A percentile compares a stretch with the other conserved stretches of the same genome.
These are phyloP conservation scores for Pythium rhizo-oryzae DNA, from an alignment of 352 stramenopile species.

Conservation along the genomic window DNA sequence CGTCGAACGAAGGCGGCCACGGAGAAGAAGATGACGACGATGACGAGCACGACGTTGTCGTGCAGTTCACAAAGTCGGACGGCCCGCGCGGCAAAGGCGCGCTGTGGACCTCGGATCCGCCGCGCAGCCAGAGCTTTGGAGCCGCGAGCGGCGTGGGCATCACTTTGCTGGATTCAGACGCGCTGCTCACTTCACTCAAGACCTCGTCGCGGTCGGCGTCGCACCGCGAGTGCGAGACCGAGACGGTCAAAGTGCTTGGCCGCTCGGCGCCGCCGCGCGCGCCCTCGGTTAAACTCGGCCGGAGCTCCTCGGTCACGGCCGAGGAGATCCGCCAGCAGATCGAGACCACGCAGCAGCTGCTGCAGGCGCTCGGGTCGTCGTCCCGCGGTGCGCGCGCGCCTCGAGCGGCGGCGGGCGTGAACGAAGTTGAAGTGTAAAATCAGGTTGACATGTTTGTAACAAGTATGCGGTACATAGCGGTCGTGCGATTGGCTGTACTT, in stretches of 20 bases:
- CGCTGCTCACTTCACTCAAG: conserved; percentile 1
- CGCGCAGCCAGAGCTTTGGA: background rate
- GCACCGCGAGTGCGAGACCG: conserved; percentile 5
- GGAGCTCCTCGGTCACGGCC: conserved; percentile 1
- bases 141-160: conserved; percentile 15
- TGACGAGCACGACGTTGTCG: conserved; percentile 46
- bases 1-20: too few species aligned
- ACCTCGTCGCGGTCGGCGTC: background rate
- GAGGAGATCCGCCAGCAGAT: conserved; percentile 65
- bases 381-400: background rate
- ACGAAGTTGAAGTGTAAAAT: conserved; percentile 32
- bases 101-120: conserved; percentile 18
- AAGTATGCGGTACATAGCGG: background rate
- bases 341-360: conserved; percentile 65
- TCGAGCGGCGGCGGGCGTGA: background rate
- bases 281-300: conserved; percentile 5
- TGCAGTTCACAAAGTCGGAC: conserved; percentile 1
- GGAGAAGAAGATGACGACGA: background rate
- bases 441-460: conserved; percentile 11
- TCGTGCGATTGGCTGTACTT: conserved; percentile 22
- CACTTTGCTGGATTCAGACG: conserved; percentile 31
- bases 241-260: conserved; percentile 18
- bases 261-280: conserved; percentile 21
- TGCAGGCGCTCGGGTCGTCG: conserved; percentile 52
- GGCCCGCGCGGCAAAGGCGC: background rate